Conservation (phyloP, 148 eudicot genomes). For the Agrostemma githago region DNA sequence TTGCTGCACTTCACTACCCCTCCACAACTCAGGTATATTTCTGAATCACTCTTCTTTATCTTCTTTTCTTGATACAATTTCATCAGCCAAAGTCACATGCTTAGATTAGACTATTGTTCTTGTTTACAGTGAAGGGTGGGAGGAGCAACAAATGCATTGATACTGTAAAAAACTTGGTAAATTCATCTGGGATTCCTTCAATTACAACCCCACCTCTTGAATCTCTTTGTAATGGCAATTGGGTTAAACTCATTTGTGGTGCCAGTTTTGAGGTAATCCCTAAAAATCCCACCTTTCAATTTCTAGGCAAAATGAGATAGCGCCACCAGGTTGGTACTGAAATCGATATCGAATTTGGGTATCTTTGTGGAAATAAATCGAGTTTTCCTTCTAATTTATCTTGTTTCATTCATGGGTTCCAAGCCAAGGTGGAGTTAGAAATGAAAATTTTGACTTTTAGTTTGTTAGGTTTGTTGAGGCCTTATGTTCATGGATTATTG, state of each 20-base stretch:
- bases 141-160: slow-evolving; percentile 34
- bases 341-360: not conserved
- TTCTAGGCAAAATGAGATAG: not conserved
- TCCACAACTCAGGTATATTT: slow-evolving; percentile 24
- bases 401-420: too few species aligned
- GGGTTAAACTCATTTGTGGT: slow-evolving; percentile 98
- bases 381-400: too few species aligned
- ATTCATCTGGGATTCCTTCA: slow-evolving; percentile 42
- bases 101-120: not conserved
- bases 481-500: too few species aligned
- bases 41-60: slow-evolving; percentile 1
- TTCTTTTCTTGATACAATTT: too few species aligned
- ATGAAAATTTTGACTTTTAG: not conserved
- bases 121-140: slow-evolving; percentile 25
- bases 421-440: too few species aligned
- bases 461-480: not conserved
- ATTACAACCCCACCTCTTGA: slow-evolving; percentile 37
- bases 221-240: slow-evolving; percentile 68
- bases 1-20: slow-evolving; percentile 33
- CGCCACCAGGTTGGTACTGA: not conserved
- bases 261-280: slow-evolving; percentile 82
- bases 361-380: too few species aligned
- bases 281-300: not conserved
- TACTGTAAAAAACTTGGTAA: slow-evolving; percentile 39
- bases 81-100: not conserved